A percentile compares a stretch with the other conserved stretches of the same genome.
Evolutionary conservation across 768 basidiomycete genomes (phyloP).

Genomic region (Fibroporia radiculosa): DNA sequence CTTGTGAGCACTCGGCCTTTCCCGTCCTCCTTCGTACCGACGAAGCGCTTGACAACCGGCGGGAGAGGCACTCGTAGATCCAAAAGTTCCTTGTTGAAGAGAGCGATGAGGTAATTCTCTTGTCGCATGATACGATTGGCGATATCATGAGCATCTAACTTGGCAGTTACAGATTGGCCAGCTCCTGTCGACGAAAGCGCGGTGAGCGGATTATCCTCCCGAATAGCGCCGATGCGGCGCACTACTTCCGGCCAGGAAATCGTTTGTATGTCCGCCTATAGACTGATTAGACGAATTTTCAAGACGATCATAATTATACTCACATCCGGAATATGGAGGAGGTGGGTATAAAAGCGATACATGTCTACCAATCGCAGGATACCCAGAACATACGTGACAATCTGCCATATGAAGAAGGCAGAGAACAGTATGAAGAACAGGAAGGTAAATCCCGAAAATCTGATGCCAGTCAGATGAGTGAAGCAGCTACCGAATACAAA

Average conservation of each 20-base stretch:
- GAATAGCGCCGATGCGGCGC: conserved; percentile 78
- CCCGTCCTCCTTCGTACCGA: conserved; percentile 37
- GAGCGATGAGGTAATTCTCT: conserved; percentile 95
- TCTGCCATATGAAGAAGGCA: conserved; percentile 87
- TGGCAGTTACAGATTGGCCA: conserved; percentile 66
- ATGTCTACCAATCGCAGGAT: conserved; percentile 81
- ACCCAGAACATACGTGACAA: conserved; percentile 68
- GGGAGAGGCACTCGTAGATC: conserved; percentile 84
- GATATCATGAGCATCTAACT: conserved; percentile 95
- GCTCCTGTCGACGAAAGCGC: conserved; percentile 63
- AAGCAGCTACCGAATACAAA: background rate
- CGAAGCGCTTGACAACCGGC: conserved; percentile 38
- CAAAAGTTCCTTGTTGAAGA: conserved; percentile 95
- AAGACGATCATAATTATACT: conserved; percentile 19
- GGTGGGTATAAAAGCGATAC: conserved; percentile 92
- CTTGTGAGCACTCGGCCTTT: conserved; percentile 79
- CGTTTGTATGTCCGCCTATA: conserved; percentile 92
- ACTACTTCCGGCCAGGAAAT: conserved; percentile 97
- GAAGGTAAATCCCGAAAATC: conserved; percentile 78
- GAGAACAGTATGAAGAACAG: conserved; percentile 81
- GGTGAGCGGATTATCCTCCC: conserved; percentile 89
- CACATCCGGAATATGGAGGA: conserved; percentile 93
- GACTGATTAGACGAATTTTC: conserved; percentile 3
- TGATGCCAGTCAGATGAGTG: conserved; percentile 20
- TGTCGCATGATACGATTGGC: conserved; percentile 97